Percentiles rank a stretch among this genome's conserved stretches.
phyloP scores from a whole-genome alignment of 164 flowering plant genomes.

The Echeveria elegans region DNA sequence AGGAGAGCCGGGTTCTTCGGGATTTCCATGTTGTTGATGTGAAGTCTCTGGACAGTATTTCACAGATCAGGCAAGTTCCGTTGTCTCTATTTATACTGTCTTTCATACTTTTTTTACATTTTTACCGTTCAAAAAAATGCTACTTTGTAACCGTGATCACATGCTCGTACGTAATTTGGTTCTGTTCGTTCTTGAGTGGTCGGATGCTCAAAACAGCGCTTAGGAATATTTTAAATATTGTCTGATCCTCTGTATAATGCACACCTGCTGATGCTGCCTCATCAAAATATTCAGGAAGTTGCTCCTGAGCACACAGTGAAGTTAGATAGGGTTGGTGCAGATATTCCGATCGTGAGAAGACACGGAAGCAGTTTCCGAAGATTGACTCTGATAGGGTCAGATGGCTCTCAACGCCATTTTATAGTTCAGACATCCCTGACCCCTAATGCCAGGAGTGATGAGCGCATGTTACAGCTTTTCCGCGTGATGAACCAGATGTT shows the following conservation, averaged over 20 bases:
- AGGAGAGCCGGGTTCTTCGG: constrained; percentile 90
- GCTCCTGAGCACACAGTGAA: constrained; percentile 96
- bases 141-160: no score
- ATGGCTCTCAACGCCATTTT: constrained; percentile 97
- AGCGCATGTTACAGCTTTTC: constrained; percentile 92
- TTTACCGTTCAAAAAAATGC: background rate
- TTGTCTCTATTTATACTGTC: background rate
- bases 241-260: background rate
- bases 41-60: constrained; percentile 96
- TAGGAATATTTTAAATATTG: background rate
- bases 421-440: constrained; percentile 96
- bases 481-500: constrained; percentile 97
- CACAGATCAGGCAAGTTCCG: constrained; percentile 61
- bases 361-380: constrained; percentile 99
- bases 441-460: constrained; percentile 99
- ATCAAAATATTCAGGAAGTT: constrained; percentile 62
- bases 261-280: background rate
- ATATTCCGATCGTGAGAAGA: constrained; percentile 89
- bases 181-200: background rate
- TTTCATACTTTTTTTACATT: background rate
- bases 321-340: constrained; percentile 93
- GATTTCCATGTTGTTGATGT: constrained; percentile 99
- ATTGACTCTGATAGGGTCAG: constrained; percentile 90
- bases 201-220: background rate
- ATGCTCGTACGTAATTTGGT: background rate